Conservation (phyloP, 2,329 filamentous ascomycete species). For the Calycina marina region DNA sequence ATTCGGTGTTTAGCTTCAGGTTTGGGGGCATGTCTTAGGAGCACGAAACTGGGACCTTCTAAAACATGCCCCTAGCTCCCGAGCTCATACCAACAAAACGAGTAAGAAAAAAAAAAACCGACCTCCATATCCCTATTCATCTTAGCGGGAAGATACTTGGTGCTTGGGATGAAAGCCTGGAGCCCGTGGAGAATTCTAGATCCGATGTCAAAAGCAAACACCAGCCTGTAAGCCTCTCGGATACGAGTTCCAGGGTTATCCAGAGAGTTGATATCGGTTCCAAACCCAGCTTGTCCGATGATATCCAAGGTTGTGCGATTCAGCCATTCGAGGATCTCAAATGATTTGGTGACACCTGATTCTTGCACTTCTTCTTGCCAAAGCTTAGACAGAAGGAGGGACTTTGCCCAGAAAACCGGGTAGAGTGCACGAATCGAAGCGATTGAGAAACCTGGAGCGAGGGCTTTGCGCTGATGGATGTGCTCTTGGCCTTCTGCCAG, state of each 20-base stretch:
- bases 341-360: slow-evolving; percentile 12
- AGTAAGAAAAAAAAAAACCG: too few relatives aligned
- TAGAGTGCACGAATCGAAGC: slow-evolving; percentile 73
- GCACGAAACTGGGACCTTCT: too few relatives aligned
- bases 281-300: slow-evolving; percentile 56
- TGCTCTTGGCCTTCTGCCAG: slow-evolving; percentile 71
- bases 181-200: slow-evolving; percentile 37
- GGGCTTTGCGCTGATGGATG: slow-evolving; percentile 58
- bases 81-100: too few relatives aligned
- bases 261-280: slow-evolving; percentile 55
- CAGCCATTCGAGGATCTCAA: slow-evolving; percentile 33
- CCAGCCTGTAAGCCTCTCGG: slow-evolving; percentile 35
- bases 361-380: slow-evolving; percentile 36
- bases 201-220: slow-evolving; percentile 29
- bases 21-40: too few relatives aligned
- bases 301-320: slow-evolving; percentile 59
- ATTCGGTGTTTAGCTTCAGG: too few relatives aligned
- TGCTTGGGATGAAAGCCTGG: slow-evolving; percentile 27
- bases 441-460: slow-evolving; percentile 69
- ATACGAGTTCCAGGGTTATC: slow-evolving; percentile 43
- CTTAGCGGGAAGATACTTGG: slow-evolving; percentile 44
- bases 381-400: slow-evolving; percentile 31
- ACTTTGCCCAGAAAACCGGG: slow-evolving; percentile 69
- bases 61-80: too few relatives aligned
- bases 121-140: slow-evolving; percentile 47